Evolutionary conservation across 441 rosid genomes (phyloP), one percentile per base, ranked within the genome.

Genomic region (Flueggea neowawraea): DNA sequence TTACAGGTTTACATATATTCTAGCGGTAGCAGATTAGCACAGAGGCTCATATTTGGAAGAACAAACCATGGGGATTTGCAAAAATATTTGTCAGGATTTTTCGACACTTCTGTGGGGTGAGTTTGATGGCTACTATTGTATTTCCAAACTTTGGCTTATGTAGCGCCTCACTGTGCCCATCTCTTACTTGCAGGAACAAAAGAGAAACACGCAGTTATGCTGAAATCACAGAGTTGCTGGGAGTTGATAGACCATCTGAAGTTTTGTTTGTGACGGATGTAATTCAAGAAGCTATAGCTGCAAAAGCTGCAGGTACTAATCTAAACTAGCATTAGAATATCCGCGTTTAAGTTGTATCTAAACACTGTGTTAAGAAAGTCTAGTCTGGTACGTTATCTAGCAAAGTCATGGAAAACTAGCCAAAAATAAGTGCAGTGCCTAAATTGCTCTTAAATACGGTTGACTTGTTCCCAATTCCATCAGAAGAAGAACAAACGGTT

Each of bases 21-120:
- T 53, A 95, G 96, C 54, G 97, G 99, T 53, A 91, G 99, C 80
- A 81, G 99, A 67, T 77, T 95, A 80, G 90, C 98, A 12, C 99
- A 89, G 63, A 84, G 97, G 81, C 96, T 89, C 62, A 49, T 95
- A 57, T 91, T 91, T 67, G 97, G 99, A 47, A 75, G 88, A 59
- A 83, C 98, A 56, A 81, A 79, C 60, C 69, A 75, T 48, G 99
- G 99, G 36, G 93, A 95, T 80, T 65, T 91, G 69, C 83, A 98
- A 65, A 85, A 85, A 77, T 91, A 82, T 74, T 67, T 91, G 49
- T 85, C 88, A n/a, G 90, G 97, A 53, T 95, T 81, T 77, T 95
- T 91, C 48, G 96, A 84, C 84, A 89, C 97, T 6, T 62, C 86
- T 5, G 88, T 89, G 68, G 97, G 96, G 99, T 89, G 83, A 69